phyloP scores from a whole-genome alignment of 208 protist species.

The Leishmania guyanensis region DNA sequence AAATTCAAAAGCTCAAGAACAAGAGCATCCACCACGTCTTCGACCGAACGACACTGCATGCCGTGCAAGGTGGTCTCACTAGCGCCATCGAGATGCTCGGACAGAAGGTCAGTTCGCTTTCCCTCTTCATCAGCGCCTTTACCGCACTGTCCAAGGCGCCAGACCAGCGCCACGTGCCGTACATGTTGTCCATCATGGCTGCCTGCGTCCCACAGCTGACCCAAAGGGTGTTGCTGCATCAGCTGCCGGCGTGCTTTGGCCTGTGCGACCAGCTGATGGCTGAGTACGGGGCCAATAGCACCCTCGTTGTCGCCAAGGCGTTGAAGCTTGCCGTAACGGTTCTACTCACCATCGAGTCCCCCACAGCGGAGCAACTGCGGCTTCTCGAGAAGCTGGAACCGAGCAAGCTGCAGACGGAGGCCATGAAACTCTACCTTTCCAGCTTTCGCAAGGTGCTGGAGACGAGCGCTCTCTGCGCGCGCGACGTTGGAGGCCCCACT shows the following conservation, averaged over 20 bases:
- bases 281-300: constrained; percentile 62
- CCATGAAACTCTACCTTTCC: constrained; percentile 68
- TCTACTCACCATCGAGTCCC: constrained; percentile 59
- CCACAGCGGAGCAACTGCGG: constrained; percentile 46
- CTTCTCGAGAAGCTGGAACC: constrained; percentile 67
- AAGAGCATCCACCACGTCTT: constrained; percentile 83
- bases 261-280: constrained; percentile 76
- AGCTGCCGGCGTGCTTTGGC: constrained; percentile 43
- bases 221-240: constrained; percentile 66
- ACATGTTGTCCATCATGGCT: constrained; percentile 78
- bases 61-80: constrained; percentile 77
- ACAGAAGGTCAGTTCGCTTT: constrained; percentile 68
- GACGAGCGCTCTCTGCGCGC: constrained; percentile 48
- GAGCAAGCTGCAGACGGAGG: constrained; percentile 68
- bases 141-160: constrained; percentile 60
- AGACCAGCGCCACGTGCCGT: constrained; percentile 80
- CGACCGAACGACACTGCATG: constrained; percentile 53
- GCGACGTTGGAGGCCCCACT: constrained; percentile 1
- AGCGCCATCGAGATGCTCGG: constrained; percentile 66
- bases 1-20: constrained; percentile 62
- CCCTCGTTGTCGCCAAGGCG: constrained; percentile 66
- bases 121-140: constrained; percentile 82
- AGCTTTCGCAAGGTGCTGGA: constrained; percentile 87
- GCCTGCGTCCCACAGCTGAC: constrained; percentile 76
- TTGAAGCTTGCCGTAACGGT: constrained; percentile 75